Evolutionary conservation across 805 yeast genomes (phyloP).

Genomic region (Torulaspora delbrueckii): DNA sequence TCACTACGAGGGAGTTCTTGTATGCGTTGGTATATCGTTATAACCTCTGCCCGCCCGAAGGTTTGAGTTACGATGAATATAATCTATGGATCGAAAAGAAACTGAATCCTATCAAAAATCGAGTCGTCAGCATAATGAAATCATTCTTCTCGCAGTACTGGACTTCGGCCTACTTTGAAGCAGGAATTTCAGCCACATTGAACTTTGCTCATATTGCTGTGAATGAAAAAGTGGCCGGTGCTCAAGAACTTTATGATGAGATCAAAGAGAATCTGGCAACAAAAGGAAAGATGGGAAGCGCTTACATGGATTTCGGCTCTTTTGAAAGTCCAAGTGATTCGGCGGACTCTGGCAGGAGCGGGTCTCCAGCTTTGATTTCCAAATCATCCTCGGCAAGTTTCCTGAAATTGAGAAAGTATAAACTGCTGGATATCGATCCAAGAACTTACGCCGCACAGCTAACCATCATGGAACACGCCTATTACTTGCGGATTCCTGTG

Average conservation of each 20-base stretch:
- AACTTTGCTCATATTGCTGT: conserved; percentile 40
- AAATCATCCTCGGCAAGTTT: conserved; percentile 13
- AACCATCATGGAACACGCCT: conserved; percentile 68
- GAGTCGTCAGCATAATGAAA: conserved; percentile 64
- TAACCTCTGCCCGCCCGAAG: conserved; percentile 77
- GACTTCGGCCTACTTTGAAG: conserved; percentile 55
- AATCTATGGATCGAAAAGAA: conserved; percentile 70
- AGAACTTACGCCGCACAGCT: conserved; percentile 78
- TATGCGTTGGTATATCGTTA: conserved; percentile 58
- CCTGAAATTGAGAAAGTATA: conserved; percentile 38
- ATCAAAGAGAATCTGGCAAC: conserved; percentile 35
- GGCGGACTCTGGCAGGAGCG: neutral
- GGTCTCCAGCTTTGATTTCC: conserved; percentile 1
- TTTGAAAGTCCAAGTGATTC: neutral
- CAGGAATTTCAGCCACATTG: conserved; percentile 38
- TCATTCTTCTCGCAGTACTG: conserved; percentile 65
- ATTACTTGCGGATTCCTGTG: conserved; percentile 62
- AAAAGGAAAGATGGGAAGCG: conserved; percentile 7
- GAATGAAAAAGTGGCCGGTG: conserved; percentile 42
- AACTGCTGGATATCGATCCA: conserved; percentile 63
- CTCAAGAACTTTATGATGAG: conserved; percentile 38
- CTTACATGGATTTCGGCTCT: conserved; percentile 6
- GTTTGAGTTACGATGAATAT: conserved; percentile 76
- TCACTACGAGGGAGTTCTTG: conserved; percentile 59
- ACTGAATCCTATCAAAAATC: conserved; percentile 57